phyloP scores from a whole-genome alignment of 2,329 filamentous ascomycete species.

The Thermothelomyces thermophilus region DNA sequence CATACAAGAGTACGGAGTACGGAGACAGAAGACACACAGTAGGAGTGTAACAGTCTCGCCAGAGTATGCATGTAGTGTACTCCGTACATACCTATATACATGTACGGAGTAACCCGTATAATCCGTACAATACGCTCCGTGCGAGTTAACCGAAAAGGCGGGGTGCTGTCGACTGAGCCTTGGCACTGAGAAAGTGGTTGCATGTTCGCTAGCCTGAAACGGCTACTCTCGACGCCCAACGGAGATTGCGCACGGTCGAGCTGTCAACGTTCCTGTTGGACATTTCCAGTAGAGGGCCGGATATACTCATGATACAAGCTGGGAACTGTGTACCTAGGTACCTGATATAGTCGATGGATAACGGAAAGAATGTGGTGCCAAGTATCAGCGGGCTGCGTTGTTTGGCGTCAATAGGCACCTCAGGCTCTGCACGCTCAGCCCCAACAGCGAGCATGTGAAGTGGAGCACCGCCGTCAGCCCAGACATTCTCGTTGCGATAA shows the following conservation, averaged over 20 bases:
- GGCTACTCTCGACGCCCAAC: neutral
- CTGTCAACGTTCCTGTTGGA: neutral
- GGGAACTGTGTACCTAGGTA: neutral
- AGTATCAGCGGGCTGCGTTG: neutral
- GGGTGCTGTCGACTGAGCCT: neutral
- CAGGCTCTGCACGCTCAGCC: neutral
- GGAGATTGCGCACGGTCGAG: neutral
- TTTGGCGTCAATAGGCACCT: neutral
- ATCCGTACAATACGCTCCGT: too few relatives aligned
- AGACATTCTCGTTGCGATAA: neutral
- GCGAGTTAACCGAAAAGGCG: too few relatives aligned
- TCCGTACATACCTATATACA: too few relatives aligned
- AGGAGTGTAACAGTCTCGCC: too few relatives aligned
- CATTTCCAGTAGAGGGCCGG: neutral
- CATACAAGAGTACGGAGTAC: too few relatives aligned
- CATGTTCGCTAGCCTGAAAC: slow-evolving; percentile 3
- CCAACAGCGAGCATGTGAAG: neutral
- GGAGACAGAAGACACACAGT: too few relatives aligned
- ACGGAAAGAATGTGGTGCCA: neutral
- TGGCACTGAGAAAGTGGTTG: slow-evolving; percentile 6
- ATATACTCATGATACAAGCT: too few relatives aligned
- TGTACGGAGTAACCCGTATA: too few relatives aligned
- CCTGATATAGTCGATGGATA: neutral
- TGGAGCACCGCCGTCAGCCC: neutral
- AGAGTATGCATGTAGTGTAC: too few relatives aligned